These are phyloP conservation scores for Cadophora gregata DNA, from an alignment of 2,329 filamentous ascomycete species.

Conservation along the genomic window DNA sequence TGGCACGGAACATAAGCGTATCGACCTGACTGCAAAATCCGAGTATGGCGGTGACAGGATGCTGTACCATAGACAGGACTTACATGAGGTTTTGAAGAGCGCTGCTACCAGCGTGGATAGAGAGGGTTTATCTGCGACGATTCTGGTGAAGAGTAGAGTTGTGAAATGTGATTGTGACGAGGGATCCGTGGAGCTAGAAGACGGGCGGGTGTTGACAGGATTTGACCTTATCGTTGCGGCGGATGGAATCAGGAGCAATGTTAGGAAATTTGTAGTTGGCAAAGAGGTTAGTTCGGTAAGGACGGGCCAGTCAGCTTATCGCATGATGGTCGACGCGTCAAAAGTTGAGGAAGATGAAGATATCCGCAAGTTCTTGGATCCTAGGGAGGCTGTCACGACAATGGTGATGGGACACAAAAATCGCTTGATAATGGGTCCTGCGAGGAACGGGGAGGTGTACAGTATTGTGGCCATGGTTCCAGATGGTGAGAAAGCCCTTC, in stretches of 20 bases:
- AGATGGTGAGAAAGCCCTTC: slow-evolving; percentile 44
- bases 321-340: slow-evolving; percentile 41
- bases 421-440: slow-evolving; percentile 54
- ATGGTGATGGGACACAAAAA: slow-evolving; percentile 53
- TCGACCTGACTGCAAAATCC: slow-evolving; percentile 28
- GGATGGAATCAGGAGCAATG: slow-evolving; percentile 43
- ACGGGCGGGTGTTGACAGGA: slow-evolving; percentile 38
- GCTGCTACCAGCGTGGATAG: slow-evolving; percentile 38
- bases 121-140: slow-evolving; percentile 38
- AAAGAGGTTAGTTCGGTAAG: slow-evolving; percentile 11
- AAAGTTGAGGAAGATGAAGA: slow-evolving; percentile 49
- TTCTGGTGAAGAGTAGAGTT: slow-evolving; percentile 41
- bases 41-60: slow-evolving; percentile 45
- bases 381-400: slow-evolving; percentile 49
- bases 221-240: slow-evolving; percentile 46
- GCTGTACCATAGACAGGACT: slow-evolving; percentile 48
- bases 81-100: slow-evolving; percentile 47
- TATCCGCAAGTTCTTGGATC: slow-evolving; percentile 45
- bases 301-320: slow-evolving; percentile 24
- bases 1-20: slow-evolving; percentile 5
- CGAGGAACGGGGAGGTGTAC: slow-evolving; percentile 48
- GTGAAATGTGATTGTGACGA: slow-evolving; percentile 50
- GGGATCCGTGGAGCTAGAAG: slow-evolving; percentile 43
- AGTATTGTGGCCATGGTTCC: slow-evolving; percentile 53
- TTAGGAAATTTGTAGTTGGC: slow-evolving; percentile 15